phyloP scores from a whole-genome alignment of 352 stramenopile genomes.

The Sclerospora graminicola region DNA sequence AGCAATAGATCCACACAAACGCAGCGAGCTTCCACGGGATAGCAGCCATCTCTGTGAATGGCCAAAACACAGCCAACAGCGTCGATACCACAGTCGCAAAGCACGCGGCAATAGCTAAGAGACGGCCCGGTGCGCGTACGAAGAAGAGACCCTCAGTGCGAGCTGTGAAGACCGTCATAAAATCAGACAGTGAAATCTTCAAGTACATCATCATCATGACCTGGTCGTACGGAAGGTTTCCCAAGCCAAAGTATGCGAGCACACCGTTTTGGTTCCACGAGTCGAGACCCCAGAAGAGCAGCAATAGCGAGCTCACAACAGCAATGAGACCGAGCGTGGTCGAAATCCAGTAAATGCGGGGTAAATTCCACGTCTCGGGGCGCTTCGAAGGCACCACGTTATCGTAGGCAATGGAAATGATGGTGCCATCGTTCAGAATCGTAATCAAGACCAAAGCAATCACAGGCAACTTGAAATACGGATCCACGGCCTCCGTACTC shows the following conservation, averaged over 20 bases:
- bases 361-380: conserved; percentile 66
- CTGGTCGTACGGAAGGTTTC: conserved; percentile 79
- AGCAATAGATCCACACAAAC: conserved; percentile 86
- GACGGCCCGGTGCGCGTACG: conserved; percentile 47
- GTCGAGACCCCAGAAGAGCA: conserved; percentile 79
- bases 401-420: conserved; percentile 89
- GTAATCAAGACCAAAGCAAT: conserved; percentile 91
- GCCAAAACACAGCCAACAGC: conserved; percentile 79
- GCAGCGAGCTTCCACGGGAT: conserved; percentile 61
- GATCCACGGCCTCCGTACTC: conserved; percentile 36
- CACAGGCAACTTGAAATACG: conserved; percentile 89
- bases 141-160: conserved; percentile 81
- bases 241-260: conserved; percentile 44
- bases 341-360: conserved; percentile 48
- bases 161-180: conserved; percentile 89
- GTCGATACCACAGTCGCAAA: conserved; percentile 77
- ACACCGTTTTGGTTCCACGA: conserved; percentile 68
- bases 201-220: conserved; percentile 91
- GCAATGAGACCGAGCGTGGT: conserved; percentile 58
- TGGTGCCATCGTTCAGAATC: conserved; percentile 91
- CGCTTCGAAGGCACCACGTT: conserved; percentile 61
- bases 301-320: conserved; percentile 74
- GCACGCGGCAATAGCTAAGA: conserved; percentile 61
- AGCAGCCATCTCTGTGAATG: conserved; percentile 61
- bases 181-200: conserved; percentile 90